Conservation (phyloP, 139 green algal genomes). For the Protoeuglena noctilucae region DNA sequence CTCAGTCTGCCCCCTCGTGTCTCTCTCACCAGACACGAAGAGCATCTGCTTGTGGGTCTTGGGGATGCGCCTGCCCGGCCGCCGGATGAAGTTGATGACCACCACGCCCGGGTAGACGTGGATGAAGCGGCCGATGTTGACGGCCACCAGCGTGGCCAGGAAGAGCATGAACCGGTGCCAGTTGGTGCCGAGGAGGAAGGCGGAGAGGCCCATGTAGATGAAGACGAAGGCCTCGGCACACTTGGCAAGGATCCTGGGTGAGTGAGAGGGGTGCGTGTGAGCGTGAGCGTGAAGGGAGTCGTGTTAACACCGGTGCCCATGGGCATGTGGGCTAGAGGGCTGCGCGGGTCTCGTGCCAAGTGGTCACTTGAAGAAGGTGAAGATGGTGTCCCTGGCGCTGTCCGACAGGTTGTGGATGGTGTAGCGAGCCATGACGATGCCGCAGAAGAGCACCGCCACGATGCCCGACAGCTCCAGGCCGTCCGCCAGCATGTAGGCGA, state of each 20-base stretch:
- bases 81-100: constrained; percentile 27
- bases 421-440: constrained; percentile 60
- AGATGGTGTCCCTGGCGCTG: constrained; percentile 21
- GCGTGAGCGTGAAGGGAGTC: too few relatives aligned
- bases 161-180: too few relatives aligned
- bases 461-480: constrained; percentile 39
- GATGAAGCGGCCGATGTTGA: constrained; percentile 23
- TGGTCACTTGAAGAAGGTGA: constrained; percentile 39
- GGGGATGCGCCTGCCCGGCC: constrained; percentile 13
- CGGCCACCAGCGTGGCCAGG: constrained; percentile 20
- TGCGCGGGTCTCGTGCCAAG: too few relatives aligned
- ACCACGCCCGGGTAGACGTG: constrained; percentile 26
- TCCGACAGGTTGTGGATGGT: constrained; percentile 39
- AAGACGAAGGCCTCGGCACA: constrained; percentile 68
- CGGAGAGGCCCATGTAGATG: constrained; percentile 47
- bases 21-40: constrained; percentile 32
- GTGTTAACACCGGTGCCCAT: too few relatives aligned
- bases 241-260: constrained; percentile 33
- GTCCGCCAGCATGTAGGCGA: constrained; percentile 60
- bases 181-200: too few relatives aligned
- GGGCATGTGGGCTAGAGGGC: too few relatives aligned
- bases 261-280: too few relatives aligned
- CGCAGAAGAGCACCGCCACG: constrained; percentile 63
- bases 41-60: constrained; percentile 28
- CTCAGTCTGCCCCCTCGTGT: too few relatives aligned